A percentile compares a stretch with the other conserved stretches of the same genome.
Evolutionary conservation across 805 yeast species (phyloP).

Genomic region (Kodamaea lidongshanica): DNA sequence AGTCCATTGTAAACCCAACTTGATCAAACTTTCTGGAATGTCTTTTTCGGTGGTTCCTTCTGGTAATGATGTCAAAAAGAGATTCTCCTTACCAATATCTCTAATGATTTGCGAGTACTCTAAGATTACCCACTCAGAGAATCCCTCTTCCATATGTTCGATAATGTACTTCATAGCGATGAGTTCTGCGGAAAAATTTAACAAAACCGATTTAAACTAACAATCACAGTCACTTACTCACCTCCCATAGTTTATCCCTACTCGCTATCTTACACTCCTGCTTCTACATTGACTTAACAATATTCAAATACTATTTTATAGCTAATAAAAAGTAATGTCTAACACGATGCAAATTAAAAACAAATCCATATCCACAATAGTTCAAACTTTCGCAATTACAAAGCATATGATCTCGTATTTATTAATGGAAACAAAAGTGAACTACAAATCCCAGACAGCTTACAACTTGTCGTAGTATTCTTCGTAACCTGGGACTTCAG

Average conservation of each 20-base stretch:
- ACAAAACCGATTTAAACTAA: too few species aligned
- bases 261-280: too few species aligned
- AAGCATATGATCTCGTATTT: conserved; percentile 4
- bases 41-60: conserved; percentile 49
- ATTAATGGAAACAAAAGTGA: conserved; percentile 3
- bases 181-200: too few species aligned
- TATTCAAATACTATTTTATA: background rate
- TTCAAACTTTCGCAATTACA: too few species aligned
- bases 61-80: conserved; percentile 74
- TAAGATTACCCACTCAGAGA: conserved; percentile 90
- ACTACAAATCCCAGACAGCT: conserved; percentile 16
- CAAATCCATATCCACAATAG: too few species aligned
- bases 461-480: conserved; percentile 95
- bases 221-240: too few species aligned
- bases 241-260: too few species aligned
- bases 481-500: conserved; percentile 97
- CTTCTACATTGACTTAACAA: background rate
- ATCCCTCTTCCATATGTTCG: conserved; percentile 96
- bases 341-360: too few species aligned
- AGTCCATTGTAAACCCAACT: conserved; percentile 76
- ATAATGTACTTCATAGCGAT: conserved; percentile 75
- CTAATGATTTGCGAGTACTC: conserved; percentile 79
- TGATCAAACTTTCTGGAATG: conserved; percentile 55
- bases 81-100: conserved; percentile 75
- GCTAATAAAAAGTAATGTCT: background rate